Evolutionary conservation across 345 rosid genomes (phyloP).

Genomic region (Moringa oleifera): DNA sequence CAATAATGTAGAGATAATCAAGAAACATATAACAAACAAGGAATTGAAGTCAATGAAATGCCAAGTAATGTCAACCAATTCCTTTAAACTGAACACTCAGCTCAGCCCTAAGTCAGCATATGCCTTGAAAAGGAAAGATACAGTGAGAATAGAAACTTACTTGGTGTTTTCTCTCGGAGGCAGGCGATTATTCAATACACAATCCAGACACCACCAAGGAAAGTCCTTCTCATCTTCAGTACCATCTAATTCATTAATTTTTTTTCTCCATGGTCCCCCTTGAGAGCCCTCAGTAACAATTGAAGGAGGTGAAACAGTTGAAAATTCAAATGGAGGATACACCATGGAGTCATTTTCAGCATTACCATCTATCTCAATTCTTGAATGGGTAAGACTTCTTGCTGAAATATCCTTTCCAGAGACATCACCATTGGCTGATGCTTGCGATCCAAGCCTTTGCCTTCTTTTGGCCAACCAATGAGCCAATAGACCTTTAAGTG

Average conservation of each 20-base stretch:
- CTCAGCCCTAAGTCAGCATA: neutral
- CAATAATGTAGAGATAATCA: constrained; percentile 6
- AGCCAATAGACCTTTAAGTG: constrained; percentile 87
- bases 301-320: constrained; percentile 79
- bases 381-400: constrained; percentile 54
- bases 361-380: constrained; percentile 60
- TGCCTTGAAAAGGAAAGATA: neutral
- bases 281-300: constrained; percentile 95
- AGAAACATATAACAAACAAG: neutral
- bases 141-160: constrained; percentile 34
- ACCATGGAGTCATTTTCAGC: constrained; percentile 73
- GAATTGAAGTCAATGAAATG: too few species aligned
- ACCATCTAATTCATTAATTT: constrained; percentile 80
- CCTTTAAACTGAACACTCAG: neutral
- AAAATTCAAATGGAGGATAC: constrained; percentile 90
- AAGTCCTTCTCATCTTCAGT: constrained; percentile 93
- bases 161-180: constrained; percentile 92
- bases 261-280: constrained; percentile 99
- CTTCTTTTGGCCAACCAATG: constrained; percentile 87
- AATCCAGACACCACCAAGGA: constrained; percentile 95
- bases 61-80: neutral
- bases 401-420: constrained; percentile 57
- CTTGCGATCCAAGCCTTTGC: constrained; percentile 64
- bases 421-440: constrained; percentile 68
- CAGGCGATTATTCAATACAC: constrained; percentile 79